Percentiles rank a stretch among this genome's conserved stretches.
Conservation (phyloP, 2,329 filamentous ascomycete genomes). For the Hypoxylon sp. region DNA sequence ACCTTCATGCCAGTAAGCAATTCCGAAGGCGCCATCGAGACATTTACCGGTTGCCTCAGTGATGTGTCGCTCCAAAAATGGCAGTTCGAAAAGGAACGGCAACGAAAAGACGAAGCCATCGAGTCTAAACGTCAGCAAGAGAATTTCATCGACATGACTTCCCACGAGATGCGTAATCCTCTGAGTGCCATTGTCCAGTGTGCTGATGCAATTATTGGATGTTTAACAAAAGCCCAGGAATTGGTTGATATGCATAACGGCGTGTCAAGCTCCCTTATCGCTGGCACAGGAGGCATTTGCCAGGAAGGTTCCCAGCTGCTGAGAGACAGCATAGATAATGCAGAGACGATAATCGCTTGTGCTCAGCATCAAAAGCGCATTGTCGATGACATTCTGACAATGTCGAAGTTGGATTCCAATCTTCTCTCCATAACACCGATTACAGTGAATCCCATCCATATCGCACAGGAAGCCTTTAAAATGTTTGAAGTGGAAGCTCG, state of each 20-base stretch:
- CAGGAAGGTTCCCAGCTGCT: slow-evolving; percentile 74
- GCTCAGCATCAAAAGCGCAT: slow-evolving; percentile 82
- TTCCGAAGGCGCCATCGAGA: slow-evolving; percentile 63
- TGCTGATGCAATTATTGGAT: slow-evolving; percentile 76
- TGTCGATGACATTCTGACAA: slow-evolving; percentile 75
- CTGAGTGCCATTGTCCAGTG: slow-evolving; percentile 81
- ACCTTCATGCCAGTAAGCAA: slow-evolving; percentile 67
- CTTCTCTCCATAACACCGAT: slow-evolving; percentile 78
- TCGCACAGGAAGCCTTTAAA: slow-evolving; percentile 77
- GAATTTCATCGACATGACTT: slow-evolving; percentile 84
- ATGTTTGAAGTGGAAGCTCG: slow-evolving; percentile 83
- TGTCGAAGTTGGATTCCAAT: slow-evolving; percentile 78
- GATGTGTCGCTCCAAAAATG: slow-evolving; percentile 66
- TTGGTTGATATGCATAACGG: slow-evolving; percentile 49
- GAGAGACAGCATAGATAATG: slow-evolving; percentile 87
- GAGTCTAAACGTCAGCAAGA: slow-evolving; percentile 79
- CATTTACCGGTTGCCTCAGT: slow-evolving; percentile 65
- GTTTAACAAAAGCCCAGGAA: slow-evolving; percentile 62
- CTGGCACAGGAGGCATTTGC: slow-evolving; percentile 18
- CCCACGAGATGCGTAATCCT: slow-evolving; percentile 81
- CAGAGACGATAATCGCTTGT: slow-evolving; percentile 81
- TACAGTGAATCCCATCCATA: slow-evolving; percentile 75
- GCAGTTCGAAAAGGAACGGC: slow-evolving; percentile 66
- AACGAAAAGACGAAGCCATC: slow-evolving; percentile 65
- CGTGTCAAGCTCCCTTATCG: slow-evolving; percentile 7